Base-by-base conservation (phyloP, 805 yeast genomes). In the Candida boidinii region DNA sequence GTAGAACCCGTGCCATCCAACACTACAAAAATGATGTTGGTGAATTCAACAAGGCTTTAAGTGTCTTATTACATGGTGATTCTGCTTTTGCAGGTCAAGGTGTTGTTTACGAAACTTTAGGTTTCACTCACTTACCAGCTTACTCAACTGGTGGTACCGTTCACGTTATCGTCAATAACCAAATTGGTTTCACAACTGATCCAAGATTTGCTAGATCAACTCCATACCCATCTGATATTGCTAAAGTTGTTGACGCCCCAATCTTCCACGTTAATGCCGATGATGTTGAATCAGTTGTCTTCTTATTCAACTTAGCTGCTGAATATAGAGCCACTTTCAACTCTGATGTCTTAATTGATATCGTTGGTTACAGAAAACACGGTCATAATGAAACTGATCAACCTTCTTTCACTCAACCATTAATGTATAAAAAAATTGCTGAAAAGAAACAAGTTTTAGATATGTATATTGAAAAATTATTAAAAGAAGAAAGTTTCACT, bases 361-460 rank as follows among this genome's bases (percentile, higher is more conserved):
- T 92, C 54, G 96, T 92, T 54, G 95, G 98, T 60, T 92, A 92
- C 83, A 79, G 99, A 68, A 90, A 88, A 63, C 76, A 92, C 60
- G 99, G 99, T 59, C 99, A 92, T 73, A 92, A 92, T 62, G 99
- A 92, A 73, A 92, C 97, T 44, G 99, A 92, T 66, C 99, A 92
- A 70, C 99, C 99, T 38, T 70, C 94, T 23, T 92, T 92, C 75
- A 92, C 99, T 29, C 99, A 92, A 66, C 99, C 99, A 32, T 66
- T 87, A 53, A 92, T 92, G 99, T 92, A 92, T 72, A 67, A 84
- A 60, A 75, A 74, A 66, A 84, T 92, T 56, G 87, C 90, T 35
- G 71, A 83, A 60, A 90, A 88, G 80, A 74, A 79, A 58, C 79
- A 87, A 34, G 95, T 88, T 30, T 71, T 92, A 49, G 95, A 88